phyloP scores from a whole-genome alignment of 2,329 filamentous ascomycete genomes.

The Ustilaginoidea virens region DNA sequence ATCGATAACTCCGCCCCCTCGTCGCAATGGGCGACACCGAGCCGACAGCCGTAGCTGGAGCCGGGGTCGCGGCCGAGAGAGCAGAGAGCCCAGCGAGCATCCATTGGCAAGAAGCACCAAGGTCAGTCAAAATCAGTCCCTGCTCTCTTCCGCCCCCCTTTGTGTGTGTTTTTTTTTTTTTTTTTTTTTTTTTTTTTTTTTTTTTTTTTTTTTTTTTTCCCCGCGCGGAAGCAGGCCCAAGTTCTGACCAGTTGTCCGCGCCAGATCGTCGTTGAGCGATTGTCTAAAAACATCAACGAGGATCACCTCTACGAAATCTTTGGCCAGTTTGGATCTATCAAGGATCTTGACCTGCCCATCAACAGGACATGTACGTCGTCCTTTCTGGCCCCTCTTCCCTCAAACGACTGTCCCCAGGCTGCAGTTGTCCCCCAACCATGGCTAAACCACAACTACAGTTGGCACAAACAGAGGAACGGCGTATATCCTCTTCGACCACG shows the following conservation, averaged over 20 bases:
- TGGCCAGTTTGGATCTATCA: conserved; percentile 69
- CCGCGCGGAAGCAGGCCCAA: too few relatives aligned
- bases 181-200: too few relatives aligned
- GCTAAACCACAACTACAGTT: conserved; percentile 30
- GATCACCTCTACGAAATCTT: conserved; percentile 86
- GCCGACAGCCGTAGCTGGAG: conserved; percentile 17
- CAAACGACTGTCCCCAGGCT: background rate
- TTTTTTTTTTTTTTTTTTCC: too few relatives aligned
- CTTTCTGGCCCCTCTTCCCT: background rate
- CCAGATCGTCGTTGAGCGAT: conserved; percentile 90
- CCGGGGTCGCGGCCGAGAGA: conserved; percentile 18
- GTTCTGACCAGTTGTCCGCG: too few relatives aligned
- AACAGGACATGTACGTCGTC: conserved; percentile 61
- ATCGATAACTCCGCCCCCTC: conserved; percentile 14
- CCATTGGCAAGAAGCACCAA: conserved; percentile 35
- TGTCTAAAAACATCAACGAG: conserved; percentile 90
- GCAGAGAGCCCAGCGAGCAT: conserved; percentile 20
- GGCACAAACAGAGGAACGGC: conserved; percentile 85
- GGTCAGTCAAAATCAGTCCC: conserved; percentile 17
- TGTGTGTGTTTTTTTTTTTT: too few relatives aligned
- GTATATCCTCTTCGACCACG: conserved; percentile 71
- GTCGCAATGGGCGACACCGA: conserved; percentile 18
- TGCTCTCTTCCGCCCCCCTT: too few relatives aligned
- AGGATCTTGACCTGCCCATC: conserved; percentile 78
- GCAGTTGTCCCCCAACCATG: background rate